Percentiles rank a stretch among this genome's conserved stretches.
phyloP scores from a whole-genome alignment of 176 grass and related monocot genomes.

The Lolium rigidum region DNA sequence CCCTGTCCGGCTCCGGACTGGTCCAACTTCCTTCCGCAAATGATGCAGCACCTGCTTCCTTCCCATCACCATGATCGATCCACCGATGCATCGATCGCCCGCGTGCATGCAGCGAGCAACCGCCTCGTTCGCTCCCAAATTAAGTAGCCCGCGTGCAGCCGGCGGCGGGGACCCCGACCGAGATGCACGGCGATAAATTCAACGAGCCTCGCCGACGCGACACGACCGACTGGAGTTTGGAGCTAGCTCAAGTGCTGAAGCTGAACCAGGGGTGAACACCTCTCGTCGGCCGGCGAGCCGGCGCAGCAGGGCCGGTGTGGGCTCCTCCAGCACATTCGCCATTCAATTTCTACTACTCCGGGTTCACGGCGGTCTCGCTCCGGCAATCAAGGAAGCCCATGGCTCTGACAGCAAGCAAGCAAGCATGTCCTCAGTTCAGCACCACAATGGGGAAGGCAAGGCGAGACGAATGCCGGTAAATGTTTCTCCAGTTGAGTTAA shows the following conservation, averaged over 20 bases:
- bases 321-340: background rate
- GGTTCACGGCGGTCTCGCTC: background rate
- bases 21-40: background rate
- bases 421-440: background rate
- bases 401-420: background rate
- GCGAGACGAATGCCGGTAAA: background rate
- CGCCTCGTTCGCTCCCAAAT: background rate
- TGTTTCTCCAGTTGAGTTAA: background rate
- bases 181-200: background rate
- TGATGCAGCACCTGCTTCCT: background rate
- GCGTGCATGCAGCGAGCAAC: background rate
- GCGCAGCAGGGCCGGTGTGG: background rate
- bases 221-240: no score
- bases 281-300: background rate
- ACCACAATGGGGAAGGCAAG: background rate
- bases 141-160: background rate
- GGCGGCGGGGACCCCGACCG: background rate
- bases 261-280: no score
- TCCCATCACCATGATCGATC: background rate
- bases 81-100: background rate
- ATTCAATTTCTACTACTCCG: background rate
- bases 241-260: no score
- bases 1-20: background rate
- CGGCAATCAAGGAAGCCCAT: background rate
- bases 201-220: background rate